Evolutionary conservation across 495 filamentous ascomycete genomes (phyloP).

Genomic region (Penicillium chermesinum): DNA sequence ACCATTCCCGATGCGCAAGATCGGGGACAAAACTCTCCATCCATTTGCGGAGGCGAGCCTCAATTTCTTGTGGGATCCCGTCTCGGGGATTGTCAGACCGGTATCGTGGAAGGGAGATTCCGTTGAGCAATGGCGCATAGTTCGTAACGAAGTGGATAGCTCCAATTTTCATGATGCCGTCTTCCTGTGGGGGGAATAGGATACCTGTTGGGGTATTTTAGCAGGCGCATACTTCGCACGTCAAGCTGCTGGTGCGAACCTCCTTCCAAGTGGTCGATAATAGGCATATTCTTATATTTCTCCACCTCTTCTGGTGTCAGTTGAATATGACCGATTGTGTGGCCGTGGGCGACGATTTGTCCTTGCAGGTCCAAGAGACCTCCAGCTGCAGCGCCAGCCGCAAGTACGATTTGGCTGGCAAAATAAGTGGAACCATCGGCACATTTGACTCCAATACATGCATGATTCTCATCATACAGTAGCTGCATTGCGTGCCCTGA

Average conservation of each 20-base stretch:
- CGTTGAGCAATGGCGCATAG: neutral
- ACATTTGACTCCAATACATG: neutral
- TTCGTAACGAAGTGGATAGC: neutral
- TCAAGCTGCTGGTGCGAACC: neutral
- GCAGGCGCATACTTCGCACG: neutral
- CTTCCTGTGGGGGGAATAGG: slow-evolving; percentile 1
- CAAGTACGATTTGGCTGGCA: neutral
- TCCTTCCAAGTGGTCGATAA: slow-evolving; percentile 1
- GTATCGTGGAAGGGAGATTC: neutral
- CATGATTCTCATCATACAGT: neutral
- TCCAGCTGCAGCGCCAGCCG: neutral
- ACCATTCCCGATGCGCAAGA: neutral
- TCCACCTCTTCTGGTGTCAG: neutral
- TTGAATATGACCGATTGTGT: neutral
- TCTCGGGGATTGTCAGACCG: neutral
- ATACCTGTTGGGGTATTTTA: neutral
- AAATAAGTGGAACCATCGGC: neutral
- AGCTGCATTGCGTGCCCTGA: neutral
- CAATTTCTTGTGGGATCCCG: neutral
- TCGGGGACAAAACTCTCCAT: neutral
- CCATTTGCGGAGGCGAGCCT: slow-evolving; percentile 1
- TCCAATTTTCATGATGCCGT: neutral
- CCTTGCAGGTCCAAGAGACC: neutral
- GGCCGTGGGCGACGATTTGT: neutral
- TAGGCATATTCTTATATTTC: slow-evolving; percentile 1